phyloP scores from a whole-genome alignment of 306 rosid species.

The Malus sieversii region DNA sequence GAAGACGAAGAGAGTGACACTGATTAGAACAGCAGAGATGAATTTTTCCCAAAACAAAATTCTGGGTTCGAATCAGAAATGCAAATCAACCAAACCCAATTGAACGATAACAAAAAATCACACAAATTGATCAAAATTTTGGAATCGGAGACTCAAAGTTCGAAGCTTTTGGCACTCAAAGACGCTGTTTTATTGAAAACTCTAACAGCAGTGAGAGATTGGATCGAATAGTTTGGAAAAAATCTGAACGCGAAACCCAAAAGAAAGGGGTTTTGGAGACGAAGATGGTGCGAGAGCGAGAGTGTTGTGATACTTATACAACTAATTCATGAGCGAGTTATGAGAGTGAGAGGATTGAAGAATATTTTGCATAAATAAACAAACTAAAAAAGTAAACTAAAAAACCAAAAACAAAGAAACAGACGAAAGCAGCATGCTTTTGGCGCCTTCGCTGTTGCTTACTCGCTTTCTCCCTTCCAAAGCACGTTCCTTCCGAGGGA shows the following conservation, averaged over 20 bases:
- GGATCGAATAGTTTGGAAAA: neutral
- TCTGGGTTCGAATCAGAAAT: neutral
- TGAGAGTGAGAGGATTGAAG: neutral
- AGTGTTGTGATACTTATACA: neutral
- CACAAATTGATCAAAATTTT: no score
- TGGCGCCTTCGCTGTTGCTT: neutral
- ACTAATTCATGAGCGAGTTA: neutral
- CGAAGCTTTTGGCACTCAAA: neutral
- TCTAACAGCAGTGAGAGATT: neutral
- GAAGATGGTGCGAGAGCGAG: neutral
- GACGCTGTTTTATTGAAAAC: neutral
- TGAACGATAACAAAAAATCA: neutral
- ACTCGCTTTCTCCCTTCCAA: neutral
- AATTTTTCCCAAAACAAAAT: neutral
- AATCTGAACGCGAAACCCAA: neutral
- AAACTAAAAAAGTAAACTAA: neutral
- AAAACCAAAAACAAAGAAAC: neutral
- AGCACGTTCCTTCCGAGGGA: neutral
- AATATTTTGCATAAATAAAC: neutral
- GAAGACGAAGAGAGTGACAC: neutral
- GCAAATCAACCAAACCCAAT: neutral
- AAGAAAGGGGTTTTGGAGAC: neutral
- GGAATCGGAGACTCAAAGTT: neutral
- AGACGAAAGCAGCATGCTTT: neutral
- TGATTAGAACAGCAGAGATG: neutral